Evolutionary conservation across 2,329 filamentous ascomycete genomes (phyloP), one percentile per base, ranked within the genome.

Genomic region (Geoglossum cookeanum): DNA sequence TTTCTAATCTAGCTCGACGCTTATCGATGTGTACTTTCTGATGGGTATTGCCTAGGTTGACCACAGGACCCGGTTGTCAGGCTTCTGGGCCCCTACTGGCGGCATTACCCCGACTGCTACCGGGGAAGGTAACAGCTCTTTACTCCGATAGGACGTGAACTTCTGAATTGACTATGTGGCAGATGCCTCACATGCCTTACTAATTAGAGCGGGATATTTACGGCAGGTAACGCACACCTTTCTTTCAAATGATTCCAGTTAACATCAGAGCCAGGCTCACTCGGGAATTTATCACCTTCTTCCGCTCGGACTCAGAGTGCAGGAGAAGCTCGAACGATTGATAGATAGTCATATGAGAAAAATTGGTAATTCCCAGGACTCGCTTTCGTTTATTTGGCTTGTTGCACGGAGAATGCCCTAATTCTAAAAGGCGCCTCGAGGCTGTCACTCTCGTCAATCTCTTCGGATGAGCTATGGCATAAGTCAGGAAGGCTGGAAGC

Each of bases 211-310:
- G 35, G 74, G 74, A 47, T 75, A 72, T 59, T 61, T 76, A 7
- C 70, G 74, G 48, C 70, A 71, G 62, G 68, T 70, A 65, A 15
- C 27, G 32, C 55, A 13, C 7, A 17, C n/a, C 29, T 17, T 53
- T 3, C 8, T 17, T 22, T 30, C 15, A 17, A 35, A 30, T 33
- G 32, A 17, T 51, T 35, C 15, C 30, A 27, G 37, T n/a, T 30
- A n/a, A 56, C 22, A n/a, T 6, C 11, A 8, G 39, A 32, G 56
- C 60, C 62, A 89, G 81, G 83, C 88, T 22, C 85, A 95, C 66
- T 81, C 90, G 6, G 92, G 92, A 32, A 81, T 97, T 39, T 98
- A 96, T 64, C 92, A 98, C 65, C 77, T 95, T 66, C 76, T 98
- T 1, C 92, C 92, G 0, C 72, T 98, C 0, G 92, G 92, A 0